phyloP scores from a whole-genome alignment of 192 early-diverging fungal species.

The Dissophora ornata region DNA sequence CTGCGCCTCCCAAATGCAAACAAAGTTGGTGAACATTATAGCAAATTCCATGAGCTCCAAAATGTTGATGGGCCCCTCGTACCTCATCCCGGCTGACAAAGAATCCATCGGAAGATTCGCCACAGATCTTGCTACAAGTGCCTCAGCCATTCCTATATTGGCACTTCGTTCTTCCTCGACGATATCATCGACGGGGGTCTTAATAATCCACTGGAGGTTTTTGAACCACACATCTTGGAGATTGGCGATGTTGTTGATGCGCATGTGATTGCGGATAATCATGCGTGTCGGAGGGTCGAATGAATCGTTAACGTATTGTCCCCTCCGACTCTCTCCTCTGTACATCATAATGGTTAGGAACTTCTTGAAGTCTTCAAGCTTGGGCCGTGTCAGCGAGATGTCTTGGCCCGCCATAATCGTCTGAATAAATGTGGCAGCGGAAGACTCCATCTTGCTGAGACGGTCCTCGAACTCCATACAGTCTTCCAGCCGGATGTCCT shows the following conservation, averaged over 20 bases:
- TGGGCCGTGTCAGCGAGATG: slow-evolving; percentile 18
- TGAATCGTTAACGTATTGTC: slow-evolving; percentile 23
- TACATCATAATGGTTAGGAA: slow-evolving; percentile 43
- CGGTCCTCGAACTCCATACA: slow-evolving; percentile 45
- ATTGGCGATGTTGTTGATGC: slow-evolving; percentile 13
- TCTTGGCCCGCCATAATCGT: slow-evolving; percentile 11
- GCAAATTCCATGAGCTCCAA: slow-evolving; percentile 20
- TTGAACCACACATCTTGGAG: slow-evolving; percentile 39
- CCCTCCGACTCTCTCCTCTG: slow-evolving; percentile 23
- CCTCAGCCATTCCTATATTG: background rate
- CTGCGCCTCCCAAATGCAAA: slow-evolving; percentile 52
- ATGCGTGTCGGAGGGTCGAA: slow-evolving; percentile 12
- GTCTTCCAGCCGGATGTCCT: slow-evolving; percentile 27
- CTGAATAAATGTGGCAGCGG: slow-evolving; percentile 29
- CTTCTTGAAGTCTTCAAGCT: slow-evolving; percentile 25
- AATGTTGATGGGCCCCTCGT: slow-evolving; percentile 20
- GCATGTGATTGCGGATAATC: slow-evolving; percentile 18
- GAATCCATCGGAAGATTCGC: too few relatives aligned
- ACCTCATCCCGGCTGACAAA: background rate
- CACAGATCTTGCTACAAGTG: too few relatives aligned
- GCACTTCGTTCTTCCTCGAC: background rate
- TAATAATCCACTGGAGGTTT: slow-evolving; percentile 40
- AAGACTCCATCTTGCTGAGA: slow-evolving; percentile 23
- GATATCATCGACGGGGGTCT: slow-evolving; percentile 29
- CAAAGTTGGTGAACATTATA: background rate